Percentiles rank a stretch among this genome's conserved stretches.
Conservation (phyloP, 345 rosid species). For the Linum trigynum region DNA sequence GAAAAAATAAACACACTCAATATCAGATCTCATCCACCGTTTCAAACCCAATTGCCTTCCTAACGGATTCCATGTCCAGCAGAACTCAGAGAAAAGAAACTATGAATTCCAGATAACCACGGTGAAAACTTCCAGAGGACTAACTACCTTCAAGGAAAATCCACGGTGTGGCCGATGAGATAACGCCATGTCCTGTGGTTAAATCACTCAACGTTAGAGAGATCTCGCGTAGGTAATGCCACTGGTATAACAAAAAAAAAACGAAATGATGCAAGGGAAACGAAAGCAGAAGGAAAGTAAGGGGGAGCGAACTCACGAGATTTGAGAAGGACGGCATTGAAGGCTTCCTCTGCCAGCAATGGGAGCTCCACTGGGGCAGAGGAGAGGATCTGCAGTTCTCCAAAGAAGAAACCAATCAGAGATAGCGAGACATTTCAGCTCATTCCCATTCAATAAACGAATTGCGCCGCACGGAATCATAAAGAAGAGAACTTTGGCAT, state of each 20-base stretch:
- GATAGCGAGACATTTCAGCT: background rate
- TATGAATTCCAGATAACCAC: too few relatives aligned
- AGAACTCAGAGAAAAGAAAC: too few relatives aligned
- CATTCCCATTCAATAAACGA: background rate
- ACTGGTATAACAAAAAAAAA: too few relatives aligned
- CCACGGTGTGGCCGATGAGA: too few relatives aligned
- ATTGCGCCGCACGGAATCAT: background rate
- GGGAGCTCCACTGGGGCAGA: conserved; percentile 37
- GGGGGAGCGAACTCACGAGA: conserved; percentile 15
- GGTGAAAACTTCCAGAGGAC: too few relatives aligned
- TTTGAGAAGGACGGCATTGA: conserved; percentile 4
- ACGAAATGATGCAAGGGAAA: background rate
- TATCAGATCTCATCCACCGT: too few relatives aligned
- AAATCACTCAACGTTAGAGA: too few relatives aligned
- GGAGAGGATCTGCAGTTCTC: conserved; percentile 40
- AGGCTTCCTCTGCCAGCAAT: conserved; percentile 27
- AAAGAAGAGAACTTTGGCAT: background rate
- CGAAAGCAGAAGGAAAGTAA: background rate
- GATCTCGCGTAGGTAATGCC: background rate
- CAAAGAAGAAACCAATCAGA: background rate
- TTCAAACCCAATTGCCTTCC: too few relatives aligned
- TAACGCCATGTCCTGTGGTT: too few relatives aligned
- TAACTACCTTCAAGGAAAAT: too few relatives aligned
- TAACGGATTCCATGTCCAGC: too few relatives aligned
- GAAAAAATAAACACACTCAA: too few relatives aligned